These are phyloP conservation scores for Paraurostyla sp. DNA, from an alignment of 73 alveolate species.

Conservation along the genomic window DNA sequence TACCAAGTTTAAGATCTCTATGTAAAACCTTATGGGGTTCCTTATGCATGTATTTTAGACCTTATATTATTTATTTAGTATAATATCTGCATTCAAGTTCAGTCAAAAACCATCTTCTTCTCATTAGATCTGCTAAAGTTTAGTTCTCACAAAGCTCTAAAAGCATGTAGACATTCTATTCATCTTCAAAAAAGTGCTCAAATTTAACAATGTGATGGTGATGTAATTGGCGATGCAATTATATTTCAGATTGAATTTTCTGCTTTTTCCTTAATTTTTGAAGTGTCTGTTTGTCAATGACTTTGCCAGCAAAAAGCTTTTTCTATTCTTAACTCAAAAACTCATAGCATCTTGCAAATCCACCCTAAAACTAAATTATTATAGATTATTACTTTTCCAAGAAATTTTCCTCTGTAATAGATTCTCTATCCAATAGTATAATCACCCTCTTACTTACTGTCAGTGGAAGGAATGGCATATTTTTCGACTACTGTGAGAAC, in stretches of 20 bases:
- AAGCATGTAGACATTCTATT: conserved; percentile 82
- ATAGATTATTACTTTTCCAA: conserved; percentile 44
- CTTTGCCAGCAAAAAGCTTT: conserved; percentile 75
- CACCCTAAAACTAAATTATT: conserved; percentile 72
- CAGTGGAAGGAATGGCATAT: background rate
- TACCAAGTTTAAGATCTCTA: conserved; percentile 81
- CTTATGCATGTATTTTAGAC: conserved; percentile 74
- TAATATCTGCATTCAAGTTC: conserved; percentile 85
- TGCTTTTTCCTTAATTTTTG: background rate
- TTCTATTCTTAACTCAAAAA: conserved; percentile 70
- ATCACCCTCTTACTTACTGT: background rate
- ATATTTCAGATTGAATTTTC: conserved; percentile 31
- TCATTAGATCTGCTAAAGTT: conserved; percentile 75
- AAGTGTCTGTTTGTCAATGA: conserved; percentile 69
- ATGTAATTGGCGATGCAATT: conserved; percentile 71
- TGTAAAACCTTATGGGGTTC: conserved; percentile 69
- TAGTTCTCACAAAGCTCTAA: conserved; percentile 84
- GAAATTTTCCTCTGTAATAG: conserved; percentile 48
- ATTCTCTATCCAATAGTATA: conserved; percentile 34
- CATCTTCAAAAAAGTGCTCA: conserved; percentile 85
- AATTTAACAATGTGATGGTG: conserved; percentile 76
- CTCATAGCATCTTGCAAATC: conserved; percentile 86
- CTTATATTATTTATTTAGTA: conserved; percentile 68
- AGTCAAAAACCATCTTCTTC: conserved; percentile 76
- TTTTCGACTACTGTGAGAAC: conserved; percentile 38